Evolutionary conservation across 345 rosid species (phyloP).

Genomic region (Brassica nigra): DNA sequence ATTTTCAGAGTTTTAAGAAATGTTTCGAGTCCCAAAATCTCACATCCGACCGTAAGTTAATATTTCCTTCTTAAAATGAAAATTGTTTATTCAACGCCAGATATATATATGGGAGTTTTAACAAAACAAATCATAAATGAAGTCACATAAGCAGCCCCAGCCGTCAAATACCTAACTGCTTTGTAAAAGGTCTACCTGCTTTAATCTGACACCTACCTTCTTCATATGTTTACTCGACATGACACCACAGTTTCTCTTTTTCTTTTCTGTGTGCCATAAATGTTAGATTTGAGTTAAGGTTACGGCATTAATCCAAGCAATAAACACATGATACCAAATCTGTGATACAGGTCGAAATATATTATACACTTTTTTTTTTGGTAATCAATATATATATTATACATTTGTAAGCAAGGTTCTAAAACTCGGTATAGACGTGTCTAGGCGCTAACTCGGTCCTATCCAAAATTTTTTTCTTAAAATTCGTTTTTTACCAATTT

Average conservation of each 20-base stretch:
- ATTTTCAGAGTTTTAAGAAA: too few species aligned
- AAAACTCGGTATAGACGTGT: too few species aligned
- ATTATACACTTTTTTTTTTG: not conserved
- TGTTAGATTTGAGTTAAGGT: constrained; percentile 11
- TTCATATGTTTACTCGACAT: constrained; percentile 4
- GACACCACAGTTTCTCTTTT: constrained; percentile 5
- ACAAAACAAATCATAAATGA: constrained; percentile 23
- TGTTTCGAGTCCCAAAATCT: too few species aligned
- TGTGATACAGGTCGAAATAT: not conserved
- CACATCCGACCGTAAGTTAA: too few species aligned
- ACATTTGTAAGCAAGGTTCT: too few species aligned
- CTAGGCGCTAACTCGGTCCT: too few species aligned
- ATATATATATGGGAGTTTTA: not conserved
- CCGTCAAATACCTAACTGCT: constrained; percentile 22
- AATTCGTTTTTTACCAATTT: too few species aligned
- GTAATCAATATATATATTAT: too few species aligned
- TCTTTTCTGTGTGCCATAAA: not conserved
- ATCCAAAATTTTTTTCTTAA: too few species aligned
- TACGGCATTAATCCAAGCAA: not conserved
- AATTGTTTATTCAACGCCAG: not conserved
- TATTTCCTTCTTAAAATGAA: not conserved
- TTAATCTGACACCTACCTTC: constrained; percentile 24
- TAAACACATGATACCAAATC: not conserved
- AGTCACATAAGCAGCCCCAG: constrained; percentile 19
- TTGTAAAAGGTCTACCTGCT: not conserved